Base-by-base conservation (phyloP, 1,139 yeast genomes). In the Magnusiomyces fungicola region DNA sequence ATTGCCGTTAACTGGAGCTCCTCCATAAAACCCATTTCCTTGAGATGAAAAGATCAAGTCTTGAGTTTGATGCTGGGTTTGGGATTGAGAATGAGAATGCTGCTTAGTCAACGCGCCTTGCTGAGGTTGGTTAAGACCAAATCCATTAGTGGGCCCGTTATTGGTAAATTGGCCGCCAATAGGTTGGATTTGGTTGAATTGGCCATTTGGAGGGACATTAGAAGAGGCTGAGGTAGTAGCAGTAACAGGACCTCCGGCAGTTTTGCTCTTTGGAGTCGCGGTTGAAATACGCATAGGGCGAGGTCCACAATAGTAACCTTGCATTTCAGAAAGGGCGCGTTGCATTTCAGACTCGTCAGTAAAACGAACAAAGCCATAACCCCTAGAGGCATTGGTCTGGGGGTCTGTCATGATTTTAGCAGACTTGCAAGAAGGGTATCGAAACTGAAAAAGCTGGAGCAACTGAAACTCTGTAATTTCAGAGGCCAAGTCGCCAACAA, bases 311-410 rank as follows among this genome's bases (percentile, higher is more conserved):
- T 80, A 73, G 25, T 75, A 73, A 2, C 95, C 96, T 63, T 85
- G 88, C 95, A 87, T 86, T 61, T 86, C 95, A 25, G 73, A 68
- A 39, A 87, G 69, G 0, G 97, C 95, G 44, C 80, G 72, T 55
- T 80, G 80, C 67, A 89, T 83, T 50, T 83, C 86, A n/a, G 76
- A 74, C 56, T 81, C 84, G 51, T 78, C 76, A 41, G 77, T 70
- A 64, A 90, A 88, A 54, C 95, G 76, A n/a, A 89, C 92, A 67
- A 90, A 89, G 1, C 97, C 97, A 68, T 86, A 88, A 38, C 97
- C 95, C 58, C 92, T 79, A 2, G 96, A 83, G 22, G 75, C 72
- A 18, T 84, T 85, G 2, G 94, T 79, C 22, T 76, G 72, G 2
- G 88, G 82, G 63, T 90, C 96, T 3, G 81, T 71, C 92, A 89